Conservation (phyloP, 352 stramenopile genomes). For the Pythium vanterpoolii region DNA sequence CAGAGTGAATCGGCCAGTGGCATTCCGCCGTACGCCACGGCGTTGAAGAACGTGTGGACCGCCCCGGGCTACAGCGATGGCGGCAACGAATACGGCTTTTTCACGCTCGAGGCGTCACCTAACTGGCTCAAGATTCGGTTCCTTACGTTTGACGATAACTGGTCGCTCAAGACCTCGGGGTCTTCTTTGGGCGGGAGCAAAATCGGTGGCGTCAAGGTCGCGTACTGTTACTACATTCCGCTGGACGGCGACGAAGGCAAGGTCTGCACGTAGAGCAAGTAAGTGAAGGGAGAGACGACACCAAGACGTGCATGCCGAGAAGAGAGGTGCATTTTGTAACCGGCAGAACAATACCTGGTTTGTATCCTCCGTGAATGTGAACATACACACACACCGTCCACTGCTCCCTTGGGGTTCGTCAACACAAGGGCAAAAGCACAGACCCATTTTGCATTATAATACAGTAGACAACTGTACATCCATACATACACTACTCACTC, state of each 20-base stretch:
- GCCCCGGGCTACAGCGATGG: constrained; percentile 21
- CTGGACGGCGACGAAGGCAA: constrained; percentile 27
- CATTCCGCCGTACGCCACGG: constrained; percentile 19
- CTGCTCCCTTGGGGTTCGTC: too few species aligned
- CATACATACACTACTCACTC: too few species aligned
- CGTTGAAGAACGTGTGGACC: constrained; percentile 27
- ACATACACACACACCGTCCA: too few species aligned
- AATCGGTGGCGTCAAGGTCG: constrained; percentile 25
- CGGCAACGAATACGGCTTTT: constrained; percentile 40
- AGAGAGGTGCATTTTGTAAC: too few species aligned
- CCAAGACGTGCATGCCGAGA: too few species aligned
- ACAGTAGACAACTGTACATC: too few species aligned
- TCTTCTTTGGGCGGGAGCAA: constrained; percentile 19
- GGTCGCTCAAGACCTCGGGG: constrained; percentile 28
- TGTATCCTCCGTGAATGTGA: too few species aligned
- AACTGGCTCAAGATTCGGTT: constrained; percentile 39
- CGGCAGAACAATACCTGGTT: too few species aligned
- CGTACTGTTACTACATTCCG: constrained; percentile 46
- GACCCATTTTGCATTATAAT: too few species aligned
- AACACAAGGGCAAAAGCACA: too few species aligned
- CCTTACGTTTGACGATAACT: constrained; percentile 38
- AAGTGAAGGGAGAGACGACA: constrained; percentile 7
- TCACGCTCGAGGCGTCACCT: constrained; percentile 29
- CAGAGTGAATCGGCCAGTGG: constrained; percentile 31
- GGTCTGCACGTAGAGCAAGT: constrained; percentile 20